These are phyloP conservation scores for Myxozyma geophila DNA, from an alignment of 805 yeast species.

Conservation along the genomic window DNA sequence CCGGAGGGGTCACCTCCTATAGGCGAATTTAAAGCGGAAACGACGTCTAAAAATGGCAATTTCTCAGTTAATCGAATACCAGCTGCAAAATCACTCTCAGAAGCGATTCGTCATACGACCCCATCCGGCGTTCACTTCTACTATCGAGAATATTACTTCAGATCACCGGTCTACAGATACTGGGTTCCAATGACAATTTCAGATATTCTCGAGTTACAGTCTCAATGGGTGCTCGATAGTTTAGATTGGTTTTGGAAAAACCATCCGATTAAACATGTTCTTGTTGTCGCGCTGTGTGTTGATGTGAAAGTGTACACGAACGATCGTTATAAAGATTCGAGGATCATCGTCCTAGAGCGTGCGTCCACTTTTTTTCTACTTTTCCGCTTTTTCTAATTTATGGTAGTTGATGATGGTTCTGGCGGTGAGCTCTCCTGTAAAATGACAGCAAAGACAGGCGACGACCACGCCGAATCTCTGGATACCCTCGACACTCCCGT, in stretches of 20 bases:
- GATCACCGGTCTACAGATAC: neutral
- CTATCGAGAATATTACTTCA: neutral
- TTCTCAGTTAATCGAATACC: neutral
- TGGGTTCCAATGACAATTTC: constrained; percentile 14
- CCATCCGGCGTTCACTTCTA: constrained; percentile 3
- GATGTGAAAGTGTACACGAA: neutral
- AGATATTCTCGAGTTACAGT: constrained; percentile 1
- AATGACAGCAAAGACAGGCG: neutral
- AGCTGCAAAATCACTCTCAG: neutral
- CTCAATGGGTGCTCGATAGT: neutral
- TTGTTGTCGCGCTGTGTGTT: constrained; percentile 19
- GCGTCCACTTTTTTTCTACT: neutral
- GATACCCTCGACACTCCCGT: neutral
- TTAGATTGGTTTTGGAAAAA: constrained; percentile 26
- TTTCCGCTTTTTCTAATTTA: neutral
- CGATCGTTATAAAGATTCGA: neutral
- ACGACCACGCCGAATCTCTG: neutral
- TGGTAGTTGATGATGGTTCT: constrained; percentile 14
- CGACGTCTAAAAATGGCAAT: neutral
- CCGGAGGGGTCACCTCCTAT: too few species aligned
- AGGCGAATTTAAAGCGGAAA: neutral
- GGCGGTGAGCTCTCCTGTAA: constrained; percentile 9
- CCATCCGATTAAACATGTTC: constrained; percentile 25
- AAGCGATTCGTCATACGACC: neutral
- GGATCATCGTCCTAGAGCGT: neutral